These are phyloP conservation scores for Westerdykella sp. DNA, from an alignment of 2,329 filamentous ascomycete species.

Conservation along the genomic window DNA sequence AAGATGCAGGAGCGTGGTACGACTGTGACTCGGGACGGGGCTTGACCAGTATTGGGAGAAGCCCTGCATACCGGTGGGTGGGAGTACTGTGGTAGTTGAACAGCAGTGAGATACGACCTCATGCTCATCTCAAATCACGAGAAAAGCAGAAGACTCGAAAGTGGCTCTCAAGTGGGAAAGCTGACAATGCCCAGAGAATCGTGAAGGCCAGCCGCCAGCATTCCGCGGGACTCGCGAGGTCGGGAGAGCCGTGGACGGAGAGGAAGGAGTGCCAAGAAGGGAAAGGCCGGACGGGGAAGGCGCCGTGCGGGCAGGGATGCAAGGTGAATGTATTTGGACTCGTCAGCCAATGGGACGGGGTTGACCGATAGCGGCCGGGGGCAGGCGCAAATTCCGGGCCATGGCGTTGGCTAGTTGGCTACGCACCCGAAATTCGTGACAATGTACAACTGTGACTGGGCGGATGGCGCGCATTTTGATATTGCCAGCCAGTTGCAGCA, in stretches of 20 bases:
- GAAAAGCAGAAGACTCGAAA: no score
- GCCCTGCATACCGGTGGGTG: neutral
- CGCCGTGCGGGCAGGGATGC: neutral
- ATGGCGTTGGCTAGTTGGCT: slow-evolving; percentile 34
- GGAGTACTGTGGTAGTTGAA: no score
- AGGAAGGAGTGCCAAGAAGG: neutral
- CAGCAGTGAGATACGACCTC: no score
- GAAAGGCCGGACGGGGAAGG: neutral
- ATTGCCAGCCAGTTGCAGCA: no score
- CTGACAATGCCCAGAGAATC: no score
- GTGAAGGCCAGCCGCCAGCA: no score
- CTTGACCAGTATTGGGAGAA: neutral
- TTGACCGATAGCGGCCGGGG: neutral
- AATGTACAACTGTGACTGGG: slow-evolving; percentile 28
- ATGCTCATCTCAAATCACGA: no score
- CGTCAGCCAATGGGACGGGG: slow-evolving; percentile 12
- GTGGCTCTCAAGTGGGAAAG: no score
- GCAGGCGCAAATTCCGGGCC: slow-evolving; percentile 2
- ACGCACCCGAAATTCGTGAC: slow-evolving; percentile 19
- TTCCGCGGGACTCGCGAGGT: no score
- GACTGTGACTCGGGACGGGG: neutral
- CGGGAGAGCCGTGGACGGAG: no score
- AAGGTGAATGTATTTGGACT: slow-evolving; percentile 8
- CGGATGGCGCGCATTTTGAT: slow-evolving; percentile 14
- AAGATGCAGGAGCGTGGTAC: neutral